Percentiles rank a stretch among this genome's conserved stretches.
phyloP scores from a whole-genome alignment of 164 flowering plant species.

The Dillenia suffruticosa region DNA sequence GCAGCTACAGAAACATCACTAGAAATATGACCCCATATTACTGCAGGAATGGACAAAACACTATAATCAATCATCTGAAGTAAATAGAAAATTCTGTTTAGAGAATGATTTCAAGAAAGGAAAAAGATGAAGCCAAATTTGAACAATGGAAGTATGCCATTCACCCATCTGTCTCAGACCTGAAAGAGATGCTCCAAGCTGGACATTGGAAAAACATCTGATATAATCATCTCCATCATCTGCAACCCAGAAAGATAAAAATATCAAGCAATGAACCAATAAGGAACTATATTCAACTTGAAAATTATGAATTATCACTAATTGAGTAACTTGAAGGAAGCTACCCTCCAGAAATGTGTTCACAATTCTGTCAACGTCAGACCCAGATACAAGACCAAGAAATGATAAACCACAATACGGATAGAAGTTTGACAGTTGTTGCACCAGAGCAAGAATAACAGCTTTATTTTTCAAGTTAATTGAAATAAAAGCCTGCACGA shows the following conservation, averaged over 20 bases:
- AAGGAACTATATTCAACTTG: not conserved
- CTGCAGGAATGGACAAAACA: slow-evolving; percentile 31
- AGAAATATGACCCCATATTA: slow-evolving; percentile 71
- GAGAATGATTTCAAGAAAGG: not conserved
- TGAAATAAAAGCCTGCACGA: slow-evolving; percentile 61
- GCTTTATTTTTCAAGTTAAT: slow-evolving; percentile 21
- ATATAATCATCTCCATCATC: slow-evolving; percentile 50
- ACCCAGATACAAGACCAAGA: slow-evolving; percentile 56
- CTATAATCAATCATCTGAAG: not conserved
- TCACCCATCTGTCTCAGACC: slow-evolving; percentile 32
- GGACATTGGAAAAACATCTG: slow-evolving; percentile 49
- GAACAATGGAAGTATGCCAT: not conserved
- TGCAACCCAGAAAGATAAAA: slow-evolving; percentile 11
- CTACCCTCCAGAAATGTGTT: slow-evolving; percentile 44
- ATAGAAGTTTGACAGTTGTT: slow-evolving; percentile 43
- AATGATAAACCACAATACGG: slow-evolving; percentile 65
- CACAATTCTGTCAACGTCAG: slow-evolving; percentile 37
- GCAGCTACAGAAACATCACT: slow-evolving; percentile 53
- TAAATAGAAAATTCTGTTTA: not conserved
- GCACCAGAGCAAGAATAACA: slow-evolving; percentile 28
- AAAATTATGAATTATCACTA: slow-evolving; percentile 4
- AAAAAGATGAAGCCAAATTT: not conserved
- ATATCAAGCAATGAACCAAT: not conserved
- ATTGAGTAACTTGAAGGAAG: not conserved
- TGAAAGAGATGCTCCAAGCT: slow-evolving; percentile 72